Percentiles rank a stretch among this genome's conserved stretches.
Evolutionary conservation across 805 yeast species (phyloP).

Genomic region (Sugiyamaella smithiae): DNA sequence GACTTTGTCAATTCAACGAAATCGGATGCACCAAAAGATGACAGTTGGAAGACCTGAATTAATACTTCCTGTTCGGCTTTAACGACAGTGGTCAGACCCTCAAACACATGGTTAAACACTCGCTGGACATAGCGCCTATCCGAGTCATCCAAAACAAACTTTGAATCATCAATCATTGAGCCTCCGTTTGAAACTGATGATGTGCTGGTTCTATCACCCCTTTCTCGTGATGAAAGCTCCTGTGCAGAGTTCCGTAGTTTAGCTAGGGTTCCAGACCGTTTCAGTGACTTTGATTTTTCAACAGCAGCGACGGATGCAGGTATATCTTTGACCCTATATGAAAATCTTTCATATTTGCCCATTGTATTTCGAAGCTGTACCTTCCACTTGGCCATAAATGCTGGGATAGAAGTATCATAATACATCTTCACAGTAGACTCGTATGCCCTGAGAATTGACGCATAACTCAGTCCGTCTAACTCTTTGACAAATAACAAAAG

Average conservation of each 20-base stretch:
- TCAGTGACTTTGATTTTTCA: conserved; percentile 18
- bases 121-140: conserved; percentile 9
- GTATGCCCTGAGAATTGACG: conserved; percentile 43
- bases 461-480: conserved; percentile 48
- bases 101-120: conserved; percentile 11
- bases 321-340: conserved; percentile 13
- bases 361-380: conserved; percentile 17
- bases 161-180: not conserved
- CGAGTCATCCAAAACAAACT: conserved; percentile 12
- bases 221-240: not conserved
- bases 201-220: not conserved
- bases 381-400: conserved; percentile 33
- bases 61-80: conserved; percentile 47
- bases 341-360: conserved; percentile 17
- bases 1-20: conserved; percentile 44
- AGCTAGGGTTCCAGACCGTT: conserved; percentile 27
- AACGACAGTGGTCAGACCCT: conserved; percentile 13
- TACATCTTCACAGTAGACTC: conserved; percentile 34
- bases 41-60: conserved; percentile 45
- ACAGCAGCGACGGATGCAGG: not conserved
- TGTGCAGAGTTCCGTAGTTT: conserved; percentile 12
- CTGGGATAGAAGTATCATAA: conserved; percentile 37
- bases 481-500: conserved; percentile 58
- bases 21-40: conserved; percentile 37
- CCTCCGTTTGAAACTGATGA: not conserved